Evolutionary conservation across 129 eudicot genomes (phyloP), one percentile per base, ranked within the genome.

Genomic region (Pseudognaphalium luteoalbum): DNA sequence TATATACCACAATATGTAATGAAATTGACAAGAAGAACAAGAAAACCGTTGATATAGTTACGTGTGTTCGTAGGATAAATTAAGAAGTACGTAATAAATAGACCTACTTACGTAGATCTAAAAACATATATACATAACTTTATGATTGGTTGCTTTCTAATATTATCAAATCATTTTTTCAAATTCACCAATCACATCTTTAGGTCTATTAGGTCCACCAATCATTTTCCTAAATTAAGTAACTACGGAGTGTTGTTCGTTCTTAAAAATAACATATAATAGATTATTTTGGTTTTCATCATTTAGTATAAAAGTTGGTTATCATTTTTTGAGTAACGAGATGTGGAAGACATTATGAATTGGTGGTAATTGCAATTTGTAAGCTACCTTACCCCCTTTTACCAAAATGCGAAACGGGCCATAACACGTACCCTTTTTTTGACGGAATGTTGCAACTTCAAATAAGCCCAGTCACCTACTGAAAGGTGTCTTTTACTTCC

Each of bases 1-100:
- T 50, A 72, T 79, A 66, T 51, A 64, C 11, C 28, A 19, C 20
- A 25, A 4, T 52, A 30, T 80, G 22, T 52, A 34, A 68, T 64
- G 61, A 72, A 79, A 28, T 17, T 34, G 21, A 20, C 22, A 51
- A 3, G 35, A 7, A 4, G 44, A 73, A 80, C 12, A 32, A 14
- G 28, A 25, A 37, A 64, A 50, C 41, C 39, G 1, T 70, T 62
- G 14, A 7, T 14, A 52, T 50, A 8, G 10, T 63, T 44, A n/a
- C 11, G 22, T 44, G 76, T 71, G 61, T 61, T 30, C 34, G 51
- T 7, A 33, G 22, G 22, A 66, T 51, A 20, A 32, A 63, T 68
- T 34, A 68, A n/a, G 44, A 47, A 41, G 28, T 25, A 60, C 1
- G 52, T 1, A 74, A 30, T 56, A 25, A n/a, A n/a, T n/a, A n/a